Percentiles rank a stretch among this genome's conserved stretches.
These are phyloP conservation scores for Alnus glutinosa DNA, from an alignment of 306 rosid genomes.

Conservation along the genomic window DNA sequence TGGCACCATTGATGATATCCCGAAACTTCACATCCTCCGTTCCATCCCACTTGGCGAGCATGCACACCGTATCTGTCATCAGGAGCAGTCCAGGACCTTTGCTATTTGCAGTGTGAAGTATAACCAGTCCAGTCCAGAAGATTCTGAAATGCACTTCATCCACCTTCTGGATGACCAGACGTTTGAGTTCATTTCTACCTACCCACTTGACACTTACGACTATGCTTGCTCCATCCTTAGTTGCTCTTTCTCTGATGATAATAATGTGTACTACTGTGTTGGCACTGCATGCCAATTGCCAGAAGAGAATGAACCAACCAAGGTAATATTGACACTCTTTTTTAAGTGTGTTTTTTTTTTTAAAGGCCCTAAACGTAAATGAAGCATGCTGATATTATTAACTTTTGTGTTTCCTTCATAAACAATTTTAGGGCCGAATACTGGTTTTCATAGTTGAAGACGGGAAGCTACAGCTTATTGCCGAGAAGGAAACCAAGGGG, in stretches of 20 bases:
- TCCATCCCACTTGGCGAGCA: conserved; percentile 95
- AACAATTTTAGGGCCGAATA: conserved; percentile 77
- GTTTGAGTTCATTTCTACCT: conserved; percentile 80
- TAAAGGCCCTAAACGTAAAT: background rate
- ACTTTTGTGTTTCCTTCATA: conserved; percentile 11
- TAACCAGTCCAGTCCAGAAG: conserved; percentile 78
- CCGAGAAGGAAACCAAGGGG: conserved; percentile 98
- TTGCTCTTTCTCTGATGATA: conserved; percentile 98
- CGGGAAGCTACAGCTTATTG: conserved; percentile 91
- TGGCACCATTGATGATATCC: conserved; percentile 98
- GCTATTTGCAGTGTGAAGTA: conserved; percentile 79
- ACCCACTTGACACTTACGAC: conserved; percentile 84
- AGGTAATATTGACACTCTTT: conserved; percentile 44
- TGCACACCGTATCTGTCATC: conserved; percentile 92
- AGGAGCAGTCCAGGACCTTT: conserved; percentile 95
- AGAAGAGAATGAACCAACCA: conserved; percentile 95
- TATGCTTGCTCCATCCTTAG: conserved; percentile 88
- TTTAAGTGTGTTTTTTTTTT: conserved; percentile 11
- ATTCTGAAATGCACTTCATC: conserved; percentile 80
- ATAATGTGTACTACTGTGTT: conserved; percentile 85
- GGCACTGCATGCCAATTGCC: conserved; percentile 96
- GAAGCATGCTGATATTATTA: conserved; percentile 20
- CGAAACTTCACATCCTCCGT: conserved; percentile 97
- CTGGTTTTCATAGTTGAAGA: conserved; percentile 91
- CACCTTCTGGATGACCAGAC: conserved; percentile 97